phyloP scores from a whole-genome alignment of 2,329 filamentous ascomycete genomes.

The Coniochaeta prunicola region DNA sequence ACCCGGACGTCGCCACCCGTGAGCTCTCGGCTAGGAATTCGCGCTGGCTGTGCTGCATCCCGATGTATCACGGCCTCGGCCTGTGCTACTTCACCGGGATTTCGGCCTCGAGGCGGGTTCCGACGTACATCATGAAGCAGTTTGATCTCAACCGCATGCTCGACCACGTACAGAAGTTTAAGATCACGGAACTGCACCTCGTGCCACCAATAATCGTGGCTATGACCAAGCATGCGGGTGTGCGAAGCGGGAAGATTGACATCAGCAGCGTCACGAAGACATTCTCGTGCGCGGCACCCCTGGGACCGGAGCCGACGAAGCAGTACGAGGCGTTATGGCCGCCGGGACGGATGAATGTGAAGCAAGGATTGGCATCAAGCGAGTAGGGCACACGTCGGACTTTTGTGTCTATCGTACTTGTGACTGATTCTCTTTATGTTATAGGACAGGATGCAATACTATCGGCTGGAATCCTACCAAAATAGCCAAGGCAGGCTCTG shows the following conservation, averaged over 20 bases:
- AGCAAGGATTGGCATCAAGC: slow-evolving; percentile 17
- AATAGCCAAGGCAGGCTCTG: slow-evolving; percentile 32
- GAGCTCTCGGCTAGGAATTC: slow-evolving; percentile 4
- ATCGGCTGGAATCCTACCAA: slow-evolving; percentile 41
- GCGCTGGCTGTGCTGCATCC: slow-evolving; percentile 13
- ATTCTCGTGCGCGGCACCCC: slow-evolving; percentile 12
- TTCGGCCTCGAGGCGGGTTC: background rate
- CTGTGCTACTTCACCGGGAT: slow-evolving; percentile 11
- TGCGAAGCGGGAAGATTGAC: slow-evolving; percentile 10
- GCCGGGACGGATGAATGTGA: slow-evolving; percentile 9
- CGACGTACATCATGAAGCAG: slow-evolving; percentile 2
- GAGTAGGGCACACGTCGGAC: no score
- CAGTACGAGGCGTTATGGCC: slow-evolving; percentile 11
- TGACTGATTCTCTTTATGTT: slow-evolving; percentile 37
- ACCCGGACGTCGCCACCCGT: slow-evolving; percentile 15
- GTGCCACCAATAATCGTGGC: slow-evolving; percentile 13
- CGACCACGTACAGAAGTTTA: slow-evolving; percentile 11
- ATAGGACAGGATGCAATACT: slow-evolving; percentile 19
- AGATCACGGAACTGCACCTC: slow-evolving; percentile 7
- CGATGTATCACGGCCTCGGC: slow-evolving; percentile 14
- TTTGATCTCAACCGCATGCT: slow-evolving; percentile 6
- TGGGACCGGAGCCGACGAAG: slow-evolving; percentile 7
- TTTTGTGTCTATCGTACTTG: background rate
- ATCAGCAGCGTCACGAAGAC: slow-evolving; percentile 9
- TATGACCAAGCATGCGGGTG: slow-evolving; percentile 11